Base-by-base conservation (phyloP, 352 stramenopile genomes). In the Phytopythium helicoides region DNA sequence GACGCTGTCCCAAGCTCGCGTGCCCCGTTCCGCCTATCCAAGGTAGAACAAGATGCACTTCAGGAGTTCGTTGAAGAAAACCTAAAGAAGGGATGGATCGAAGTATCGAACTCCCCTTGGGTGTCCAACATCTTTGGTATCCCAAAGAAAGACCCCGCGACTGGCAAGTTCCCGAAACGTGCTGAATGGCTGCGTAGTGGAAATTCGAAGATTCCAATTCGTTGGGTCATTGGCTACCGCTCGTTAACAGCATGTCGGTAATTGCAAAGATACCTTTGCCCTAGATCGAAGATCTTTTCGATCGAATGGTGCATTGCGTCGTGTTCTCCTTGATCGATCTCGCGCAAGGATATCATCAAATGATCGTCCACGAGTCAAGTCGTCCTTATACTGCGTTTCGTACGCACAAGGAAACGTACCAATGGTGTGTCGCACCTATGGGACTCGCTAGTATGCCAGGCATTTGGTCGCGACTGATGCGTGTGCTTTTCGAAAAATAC, bases 391-490 rank as follows among this genome's bases (percentile, higher is more conserved):
- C 65, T 23, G 60, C 67, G 9, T 81, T 75, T 33, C 46, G 67
- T 6, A 66, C 56, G 0, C 23, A 62, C 34, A 52, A 47, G 1
- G 63, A 76, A 45, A 74, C 56, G 11, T 71, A 73, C 56, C 63
- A 81, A 33, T 77, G 63, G 62, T 73, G 50, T 54, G 61, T 77
- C 11, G 64, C 60, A n/a, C 71, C 60, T 14, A 73, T 82, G 58
- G 62, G 68, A 23, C 21, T 82, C 10, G 42, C 47, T 18, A 62
- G 68, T 28, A 82, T 78, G 65, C 62, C 62, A 11, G 59, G 62
- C 25, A 55, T 66, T 6, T 82, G 59, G 68, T 70, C 65, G 9
- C 64, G 62, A n/a, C 39, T 74, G 3, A 76, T 76, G 68, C 60
- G 59, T 18, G 23, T 49, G 3, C 38, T 73, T 0, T 73, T 82